phyloP scores from a whole-genome alignment of 129 eudicot species.

The Oenanthe sinensis region DNA sequence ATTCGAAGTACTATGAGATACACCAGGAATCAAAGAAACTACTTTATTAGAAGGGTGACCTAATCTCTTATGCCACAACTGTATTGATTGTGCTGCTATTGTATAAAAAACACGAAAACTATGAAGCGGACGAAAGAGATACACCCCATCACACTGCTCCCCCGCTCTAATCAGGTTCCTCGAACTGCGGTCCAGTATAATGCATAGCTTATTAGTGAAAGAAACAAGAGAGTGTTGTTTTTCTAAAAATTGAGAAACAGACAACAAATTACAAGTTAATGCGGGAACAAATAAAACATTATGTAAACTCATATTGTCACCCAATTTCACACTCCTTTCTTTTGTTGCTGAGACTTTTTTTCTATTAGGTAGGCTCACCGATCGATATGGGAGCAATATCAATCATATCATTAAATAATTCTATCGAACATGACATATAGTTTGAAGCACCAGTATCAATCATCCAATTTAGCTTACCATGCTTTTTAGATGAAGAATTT shows the following conservation, averaged over 20 bases:
- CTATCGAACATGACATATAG: neutral
- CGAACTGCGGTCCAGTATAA: neutral
- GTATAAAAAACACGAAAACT: neutral
- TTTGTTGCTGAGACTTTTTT: neutral
- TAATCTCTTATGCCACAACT: too few species aligned
- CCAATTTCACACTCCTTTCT: neutral
- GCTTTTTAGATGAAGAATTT: neutral
- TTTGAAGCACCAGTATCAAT: neutral
- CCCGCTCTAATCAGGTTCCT: conserved; percentile 16
- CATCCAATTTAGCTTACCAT: neutral
- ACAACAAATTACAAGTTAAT: too few species aligned
- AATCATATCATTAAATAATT: neutral
- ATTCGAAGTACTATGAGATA: too few species aligned
- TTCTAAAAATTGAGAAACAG: too few species aligned
- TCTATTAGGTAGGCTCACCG: neutral
- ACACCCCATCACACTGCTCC: conserved; percentile 1
- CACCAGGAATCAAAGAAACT: too few species aligned
- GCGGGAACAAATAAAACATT: too few species aligned
- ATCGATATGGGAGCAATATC: neutral
- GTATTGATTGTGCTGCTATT: neutral
- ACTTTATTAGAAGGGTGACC: too few species aligned
- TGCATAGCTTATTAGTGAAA: neutral
- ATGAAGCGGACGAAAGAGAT: neutral
- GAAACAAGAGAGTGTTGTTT: neutral
- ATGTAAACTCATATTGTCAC: too few species aligned